phyloP scores from a whole-genome alignment of 257 asterid species.

The Linderniella brevidens region DNA sequence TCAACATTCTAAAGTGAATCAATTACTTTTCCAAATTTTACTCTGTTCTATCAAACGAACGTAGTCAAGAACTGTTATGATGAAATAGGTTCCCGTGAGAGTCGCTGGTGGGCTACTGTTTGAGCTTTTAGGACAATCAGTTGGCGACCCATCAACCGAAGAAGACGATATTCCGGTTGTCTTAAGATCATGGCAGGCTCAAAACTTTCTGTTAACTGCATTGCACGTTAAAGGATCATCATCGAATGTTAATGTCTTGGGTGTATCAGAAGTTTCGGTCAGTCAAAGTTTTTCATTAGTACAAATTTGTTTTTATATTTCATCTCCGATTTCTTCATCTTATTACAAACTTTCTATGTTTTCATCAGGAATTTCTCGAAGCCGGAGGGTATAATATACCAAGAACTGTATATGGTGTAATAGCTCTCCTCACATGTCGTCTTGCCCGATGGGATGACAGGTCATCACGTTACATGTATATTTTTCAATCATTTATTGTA shows the following conservation, averaged over 20 bases:
- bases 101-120: constrained; percentile 90
- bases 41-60: too few relatives aligned
- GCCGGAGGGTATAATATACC: constrained; percentile 77
- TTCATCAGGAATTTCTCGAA: constrained; percentile 52
- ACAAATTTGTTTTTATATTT: too few relatives aligned
- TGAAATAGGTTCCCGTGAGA: constrained; percentile 76
- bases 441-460: constrained; percentile 99
- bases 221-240: constrained; percentile 74
- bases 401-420: constrained; percentile 53
- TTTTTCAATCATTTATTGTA: too few relatives aligned
- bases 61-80: too few relatives aligned
- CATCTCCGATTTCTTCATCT: constrained; percentile 5
- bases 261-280: constrained; percentile 92
- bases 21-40: too few relatives aligned
- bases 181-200: constrained; percentile 92
- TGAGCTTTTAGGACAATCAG: constrained; percentile 94
- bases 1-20: too few relatives aligned
- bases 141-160: constrained; percentile 67
- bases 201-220: constrained; percentile 58
- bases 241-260: constrained; percentile 56
- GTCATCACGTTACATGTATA: too few relatives aligned
- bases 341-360: constrained; percentile 8
- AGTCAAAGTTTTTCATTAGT: too few relatives aligned
- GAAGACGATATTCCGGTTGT: constrained; percentile 95
- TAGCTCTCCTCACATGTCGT: constrained; percentile 66